Evolutionary conservation across 306 rosid genomes (phyloP).

Genomic region (Fragaria vesca): DNA sequence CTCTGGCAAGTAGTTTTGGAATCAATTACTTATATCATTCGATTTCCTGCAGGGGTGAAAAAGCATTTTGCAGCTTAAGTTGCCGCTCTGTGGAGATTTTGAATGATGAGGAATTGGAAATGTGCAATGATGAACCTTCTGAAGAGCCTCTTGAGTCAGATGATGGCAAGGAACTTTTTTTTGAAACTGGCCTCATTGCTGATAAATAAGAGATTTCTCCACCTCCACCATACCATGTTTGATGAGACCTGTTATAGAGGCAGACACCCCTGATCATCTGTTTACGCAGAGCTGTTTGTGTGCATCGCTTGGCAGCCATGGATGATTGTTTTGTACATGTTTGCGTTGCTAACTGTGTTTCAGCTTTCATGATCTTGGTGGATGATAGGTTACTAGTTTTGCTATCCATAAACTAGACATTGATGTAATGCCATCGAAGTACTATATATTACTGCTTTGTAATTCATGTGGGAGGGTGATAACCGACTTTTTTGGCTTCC

Average conservation of each 20-base stretch:
- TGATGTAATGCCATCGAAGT: slow-evolving; percentile 37
- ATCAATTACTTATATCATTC: slow-evolving; percentile 13
- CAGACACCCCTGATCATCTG: slow-evolving; percentile 67
- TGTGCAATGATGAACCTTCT: slow-evolving; percentile 30
- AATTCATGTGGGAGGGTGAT: slow-evolving; percentile 46
- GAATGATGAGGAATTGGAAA: slow-evolving; percentile 68
- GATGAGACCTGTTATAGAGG: slow-evolving; percentile 14
- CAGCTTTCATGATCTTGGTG: slow-evolving; percentile 51
- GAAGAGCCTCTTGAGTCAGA: slow-evolving; percentile 37
- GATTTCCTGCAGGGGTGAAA: slow-evolving; percentile 69
- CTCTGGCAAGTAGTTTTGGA: neutral
- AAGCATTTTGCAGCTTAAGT: slow-evolving; percentile 75
- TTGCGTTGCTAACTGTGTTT: slow-evolving; percentile 46
- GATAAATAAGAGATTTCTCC: slow-evolving; percentile 32
- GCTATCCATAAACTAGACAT: slow-evolving; percentile 34
- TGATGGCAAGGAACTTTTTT: slow-evolving; percentile 40
- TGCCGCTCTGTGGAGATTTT: slow-evolving; percentile 74
- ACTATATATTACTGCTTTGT: slow-evolving; percentile 26
- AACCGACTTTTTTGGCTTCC: slow-evolving; percentile 66
- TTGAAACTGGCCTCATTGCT: slow-evolving; percentile 47
- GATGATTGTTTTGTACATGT: slow-evolving; percentile 92
- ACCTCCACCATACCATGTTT: slow-evolving; percentile 30
- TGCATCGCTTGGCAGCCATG: slow-evolving; percentile 84
- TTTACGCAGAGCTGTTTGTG: slow-evolving; percentile 69
- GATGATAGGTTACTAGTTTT: slow-evolving; percentile 46